phyloP scores from a whole-genome alignment of 75 land plant species.

The Sequoiadendron giganteum region DNA sequence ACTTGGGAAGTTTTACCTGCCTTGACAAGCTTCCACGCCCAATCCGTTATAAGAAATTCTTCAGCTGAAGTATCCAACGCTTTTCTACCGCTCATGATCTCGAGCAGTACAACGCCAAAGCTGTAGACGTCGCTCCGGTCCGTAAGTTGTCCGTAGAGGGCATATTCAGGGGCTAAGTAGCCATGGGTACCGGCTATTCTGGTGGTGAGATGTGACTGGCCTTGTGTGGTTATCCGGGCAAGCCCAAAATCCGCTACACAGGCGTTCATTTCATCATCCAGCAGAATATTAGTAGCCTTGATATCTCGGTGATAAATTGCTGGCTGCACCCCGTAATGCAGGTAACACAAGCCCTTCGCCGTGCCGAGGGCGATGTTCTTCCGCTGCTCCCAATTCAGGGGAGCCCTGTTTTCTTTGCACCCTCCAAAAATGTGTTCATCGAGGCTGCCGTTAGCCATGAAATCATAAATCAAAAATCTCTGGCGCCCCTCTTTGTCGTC shows the following conservation, averaged over 20 bases:
- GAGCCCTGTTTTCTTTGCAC: neutral
- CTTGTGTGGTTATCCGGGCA: constrained; percentile 26
- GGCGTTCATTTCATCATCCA: constrained; percentile 37
- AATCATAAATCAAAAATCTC: constrained; percentile 32
- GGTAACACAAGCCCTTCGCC: constrained; percentile 32
- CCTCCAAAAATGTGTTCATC: constrained; percentile 16
- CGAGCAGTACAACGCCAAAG: constrained; percentile 34
- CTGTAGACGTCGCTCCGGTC: constrained; percentile 44
- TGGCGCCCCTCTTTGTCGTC: constrained; percentile 18
- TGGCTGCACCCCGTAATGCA: constrained; percentile 33
- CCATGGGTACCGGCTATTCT: constrained; percentile 39
- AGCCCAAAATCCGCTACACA: constrained; percentile 46
- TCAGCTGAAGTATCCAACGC: constrained; percentile 15
- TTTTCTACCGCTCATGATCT: constrained; percentile 37
- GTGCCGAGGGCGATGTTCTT: constrained; percentile 28
- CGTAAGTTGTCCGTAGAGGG: constrained; percentile 39
- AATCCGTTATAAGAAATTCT: constrained; percentile 26
- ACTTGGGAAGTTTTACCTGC: constrained; percentile 20
- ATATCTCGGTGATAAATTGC: constrained; percentile 41
- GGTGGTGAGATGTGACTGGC: constrained; percentile 30
- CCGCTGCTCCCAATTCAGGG: constrained; percentile 29
- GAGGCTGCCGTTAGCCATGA: constrained; percentile 29
- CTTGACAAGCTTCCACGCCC: constrained; percentile 42
- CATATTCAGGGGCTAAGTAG: constrained; percentile 40
- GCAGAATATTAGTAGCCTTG: constrained; percentile 38